phyloP scores from a whole-genome alignment of 116 monocot genomes.

The Zostera marina region DNA sequence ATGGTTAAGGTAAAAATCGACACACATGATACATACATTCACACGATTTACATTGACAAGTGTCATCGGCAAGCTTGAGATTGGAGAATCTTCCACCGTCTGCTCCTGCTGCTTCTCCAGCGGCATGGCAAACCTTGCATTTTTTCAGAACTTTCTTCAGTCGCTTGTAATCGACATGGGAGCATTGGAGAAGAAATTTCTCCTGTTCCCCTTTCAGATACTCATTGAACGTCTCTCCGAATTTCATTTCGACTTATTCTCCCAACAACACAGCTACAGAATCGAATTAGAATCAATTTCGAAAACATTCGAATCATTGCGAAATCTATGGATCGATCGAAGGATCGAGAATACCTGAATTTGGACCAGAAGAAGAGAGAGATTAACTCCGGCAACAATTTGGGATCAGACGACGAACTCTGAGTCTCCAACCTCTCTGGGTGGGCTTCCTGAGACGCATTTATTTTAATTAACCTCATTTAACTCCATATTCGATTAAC shows the following conservation, averaged over 20 bases:
- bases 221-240: constrained; percentile 38
- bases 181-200: constrained; percentile 35
- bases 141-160: constrained; percentile 65
- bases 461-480: no score
- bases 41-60: constrained; percentile 23
- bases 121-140: constrained; percentile 29
- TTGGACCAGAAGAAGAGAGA: no score
- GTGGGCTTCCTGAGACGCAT: no score
- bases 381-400: no score
- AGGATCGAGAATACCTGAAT: no score
- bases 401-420: no score
- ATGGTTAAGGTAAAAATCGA: background rate
- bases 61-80: background rate
- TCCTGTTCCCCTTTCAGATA: constrained; percentile 50
- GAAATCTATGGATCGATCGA: no score
- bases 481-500: no score
- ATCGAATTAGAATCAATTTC: no score
- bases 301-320: no score
- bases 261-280: no score
- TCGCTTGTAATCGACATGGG: constrained; percentile 64
- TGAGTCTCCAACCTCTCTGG: no score
- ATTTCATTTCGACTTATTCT: constrained; percentile 54
- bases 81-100: background rate
- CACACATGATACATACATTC: constrained; percentile 21
- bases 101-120: background rate